phyloP scores from a whole-genome alignment of 306 rosid species.

The Delonix regia region DNA sequence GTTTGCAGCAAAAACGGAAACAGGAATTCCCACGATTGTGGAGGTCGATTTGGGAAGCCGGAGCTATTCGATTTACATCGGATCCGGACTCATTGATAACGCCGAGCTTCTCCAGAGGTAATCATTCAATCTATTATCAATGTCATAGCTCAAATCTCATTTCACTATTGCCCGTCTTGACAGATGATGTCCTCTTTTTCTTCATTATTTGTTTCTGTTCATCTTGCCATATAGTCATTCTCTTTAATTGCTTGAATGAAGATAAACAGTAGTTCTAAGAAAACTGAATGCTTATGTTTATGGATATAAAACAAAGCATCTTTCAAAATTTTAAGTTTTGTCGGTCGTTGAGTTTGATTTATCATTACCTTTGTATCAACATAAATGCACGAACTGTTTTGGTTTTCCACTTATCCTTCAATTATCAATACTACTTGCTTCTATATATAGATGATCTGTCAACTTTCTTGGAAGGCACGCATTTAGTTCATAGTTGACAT shows the following conservation, averaged over 20 bases:
- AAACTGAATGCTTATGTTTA: too few species aligned
- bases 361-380: neutral
- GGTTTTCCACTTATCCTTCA: too few species aligned
- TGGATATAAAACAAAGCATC: too few species aligned
- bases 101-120: conserved; percentile 81
- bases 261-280: too few species aligned
- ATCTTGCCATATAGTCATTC: neutral
- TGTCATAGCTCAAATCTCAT: neutral
- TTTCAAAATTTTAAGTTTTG: too few species aligned
- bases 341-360: neutral
- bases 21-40: conserved; percentile 50
- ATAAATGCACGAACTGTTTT: neutral
- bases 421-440: neutral
- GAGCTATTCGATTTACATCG: conserved; percentile 91
- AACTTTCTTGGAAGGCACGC: neutral
- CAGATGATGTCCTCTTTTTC: neutral
- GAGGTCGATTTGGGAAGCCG: conserved; percentile 86
- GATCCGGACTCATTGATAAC: conserved; percentile 73
- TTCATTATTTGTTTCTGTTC: neutral
- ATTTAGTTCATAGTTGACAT: neutral
- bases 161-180: neutral
- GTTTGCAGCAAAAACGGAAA: conserved; percentile 42
- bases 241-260: too few species aligned
- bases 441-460: neutral
- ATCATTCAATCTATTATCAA: neutral